phyloP scores from a whole-genome alignment of 2,329 filamentous ascomycete genomes.

The Colletotrichum sansevieriae region DNA sequence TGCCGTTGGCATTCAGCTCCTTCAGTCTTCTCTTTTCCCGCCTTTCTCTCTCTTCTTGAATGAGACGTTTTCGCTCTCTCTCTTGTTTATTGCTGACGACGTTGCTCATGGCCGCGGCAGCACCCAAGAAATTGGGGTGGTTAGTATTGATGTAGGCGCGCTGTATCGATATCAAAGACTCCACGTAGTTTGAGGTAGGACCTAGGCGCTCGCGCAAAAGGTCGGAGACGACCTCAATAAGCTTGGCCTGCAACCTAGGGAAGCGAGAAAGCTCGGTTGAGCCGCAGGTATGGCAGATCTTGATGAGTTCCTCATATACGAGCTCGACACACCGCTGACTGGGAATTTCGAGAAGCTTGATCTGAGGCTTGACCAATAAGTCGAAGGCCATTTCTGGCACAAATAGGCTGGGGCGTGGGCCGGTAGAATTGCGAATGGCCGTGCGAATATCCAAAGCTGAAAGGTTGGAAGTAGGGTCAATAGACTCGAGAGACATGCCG shows the following conservation, averaged over 20 bases:
- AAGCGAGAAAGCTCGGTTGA: conserved; percentile 94
- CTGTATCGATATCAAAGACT: conserved; percentile 97
- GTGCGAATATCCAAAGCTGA: conserved; percentile 96
- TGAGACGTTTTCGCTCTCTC: conserved; percentile 83
- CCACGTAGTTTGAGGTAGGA: conserved; percentile 90
- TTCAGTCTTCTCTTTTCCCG: conserved; percentile 86
- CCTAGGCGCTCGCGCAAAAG: conserved; percentile 92
- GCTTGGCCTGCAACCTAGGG: conserved; percentile 92
- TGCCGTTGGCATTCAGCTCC: conserved; percentile 85
- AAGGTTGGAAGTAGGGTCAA: conserved; percentile 95
- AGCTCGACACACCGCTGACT: conserved; percentile 97
- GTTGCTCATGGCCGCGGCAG: conserved; percentile 96
- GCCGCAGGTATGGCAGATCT: conserved; percentile 98
- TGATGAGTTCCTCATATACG: conserved; percentile 98
- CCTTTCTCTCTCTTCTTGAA: conserved; percentile 88
- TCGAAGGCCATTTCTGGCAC: conserved; percentile 98
- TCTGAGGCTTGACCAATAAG: conserved; percentile 96
- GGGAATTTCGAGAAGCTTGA: conserved; percentile 94
- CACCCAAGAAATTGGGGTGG: conserved; percentile 97
- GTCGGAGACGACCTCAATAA: conserved; percentile 98
- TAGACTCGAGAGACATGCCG: conserved; percentile 93
- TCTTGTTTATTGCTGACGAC: conserved; percentile 97
- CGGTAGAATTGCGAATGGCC: conserved; percentile 97
- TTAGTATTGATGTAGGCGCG: conserved; percentile 99
- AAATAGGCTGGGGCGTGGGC: conserved; percentile 93